Conservation (phyloP, 257 asterid genomes). For the Fraxinus quadrangulata region DNA sequence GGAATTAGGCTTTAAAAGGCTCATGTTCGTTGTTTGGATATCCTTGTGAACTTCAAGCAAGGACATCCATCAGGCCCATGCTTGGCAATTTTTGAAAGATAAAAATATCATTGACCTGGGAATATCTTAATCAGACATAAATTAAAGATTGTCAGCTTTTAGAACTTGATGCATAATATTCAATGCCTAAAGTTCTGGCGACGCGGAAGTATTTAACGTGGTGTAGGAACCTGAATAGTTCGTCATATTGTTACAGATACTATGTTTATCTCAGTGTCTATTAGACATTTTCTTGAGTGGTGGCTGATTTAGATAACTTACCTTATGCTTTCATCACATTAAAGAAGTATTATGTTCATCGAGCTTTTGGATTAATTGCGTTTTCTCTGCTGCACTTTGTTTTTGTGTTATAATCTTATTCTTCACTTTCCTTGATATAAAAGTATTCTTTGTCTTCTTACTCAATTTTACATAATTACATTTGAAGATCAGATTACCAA, state of each 20-base stretch:
- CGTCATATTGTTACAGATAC: neutral
- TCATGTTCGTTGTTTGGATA: neutral
- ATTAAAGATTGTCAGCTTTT: neutral
- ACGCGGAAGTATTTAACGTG: neutral
- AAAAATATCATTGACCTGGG: neutral
- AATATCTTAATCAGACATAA: neutral
- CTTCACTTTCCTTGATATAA: slow-evolving; percentile 13
- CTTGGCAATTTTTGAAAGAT: neutral
- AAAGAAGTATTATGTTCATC: slow-evolving; percentile 8
- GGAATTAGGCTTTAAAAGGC: neutral
- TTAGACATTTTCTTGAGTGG: slow-evolving; percentile 11
- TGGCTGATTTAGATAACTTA: neutral
- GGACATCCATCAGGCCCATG: neutral
- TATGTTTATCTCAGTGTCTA: slow-evolving; percentile 1
- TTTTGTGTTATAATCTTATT: slow-evolving; percentile 6
- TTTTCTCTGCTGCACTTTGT: slow-evolving; percentile 19
- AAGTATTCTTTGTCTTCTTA: neutral
- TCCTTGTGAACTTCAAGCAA: neutral
- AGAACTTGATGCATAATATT: neutral
- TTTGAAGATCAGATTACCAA: neutral
- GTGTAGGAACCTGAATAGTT: neutral
- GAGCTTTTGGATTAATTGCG: neutral
- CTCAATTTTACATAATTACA: slow-evolving; percentile 4
- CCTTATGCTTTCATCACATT: slow-evolving; percentile 2
- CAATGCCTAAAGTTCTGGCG: neutral